phyloP scores from a whole-genome alignment of 352 stramenopile genomes.

The Phytopythium sindhum region DNA sequence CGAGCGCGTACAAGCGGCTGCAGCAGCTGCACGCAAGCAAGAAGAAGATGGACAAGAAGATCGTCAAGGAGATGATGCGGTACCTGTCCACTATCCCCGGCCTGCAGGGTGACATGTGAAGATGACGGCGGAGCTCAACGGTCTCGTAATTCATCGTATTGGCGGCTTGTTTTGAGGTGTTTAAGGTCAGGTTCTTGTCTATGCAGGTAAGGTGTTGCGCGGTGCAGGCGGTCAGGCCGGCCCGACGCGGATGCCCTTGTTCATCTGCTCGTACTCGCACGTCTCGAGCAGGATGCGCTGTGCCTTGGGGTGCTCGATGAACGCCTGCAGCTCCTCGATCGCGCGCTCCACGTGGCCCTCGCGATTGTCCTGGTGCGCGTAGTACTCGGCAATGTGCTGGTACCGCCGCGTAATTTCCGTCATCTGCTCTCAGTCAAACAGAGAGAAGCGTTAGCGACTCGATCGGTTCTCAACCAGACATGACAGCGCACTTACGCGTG shows the following conservation, averaged over 20 bases:
- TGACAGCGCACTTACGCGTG: slow-evolving; percentile 27
- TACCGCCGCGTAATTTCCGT: slow-evolving; percentile 72
- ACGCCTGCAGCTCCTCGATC: slow-evolving; percentile 68
- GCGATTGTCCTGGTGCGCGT: slow-evolving; percentile 51
- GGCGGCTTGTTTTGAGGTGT: slow-evolving; percentile 7
- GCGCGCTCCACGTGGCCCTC: slow-evolving; percentile 69
- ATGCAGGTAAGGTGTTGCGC: background rate
- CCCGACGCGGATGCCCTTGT: slow-evolving; percentile 69
- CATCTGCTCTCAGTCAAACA: slow-evolving; percentile 36
- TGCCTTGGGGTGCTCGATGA: slow-evolving; percentile 69
- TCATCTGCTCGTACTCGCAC: slow-evolving; percentile 51
- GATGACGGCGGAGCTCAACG: slow-evolving; percentile 9
- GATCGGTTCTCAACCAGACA: background rate
- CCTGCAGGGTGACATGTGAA: slow-evolving; percentile 34
- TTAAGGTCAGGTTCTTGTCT: background rate
- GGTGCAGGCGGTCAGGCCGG: slow-evolving; percentile 26
- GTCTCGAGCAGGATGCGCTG: slow-evolving; percentile 68
- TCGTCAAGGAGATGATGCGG: slow-evolving; percentile 81
- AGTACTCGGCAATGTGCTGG: slow-evolving; percentile 66
- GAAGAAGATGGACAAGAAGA: slow-evolving; percentile 77
- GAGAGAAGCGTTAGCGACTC: background rate
- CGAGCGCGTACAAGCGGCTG: slow-evolving; percentile 66
- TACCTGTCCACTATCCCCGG: slow-evolving; percentile 72
- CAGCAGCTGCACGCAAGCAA: slow-evolving; percentile 68
- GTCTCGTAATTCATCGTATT: slow-evolving; percentile 2